A percentile compares a stretch with the other conserved stretches of the same genome.
Conservation (phyloP, 129 eudicot species). For the Lactuca sativa region DNA sequence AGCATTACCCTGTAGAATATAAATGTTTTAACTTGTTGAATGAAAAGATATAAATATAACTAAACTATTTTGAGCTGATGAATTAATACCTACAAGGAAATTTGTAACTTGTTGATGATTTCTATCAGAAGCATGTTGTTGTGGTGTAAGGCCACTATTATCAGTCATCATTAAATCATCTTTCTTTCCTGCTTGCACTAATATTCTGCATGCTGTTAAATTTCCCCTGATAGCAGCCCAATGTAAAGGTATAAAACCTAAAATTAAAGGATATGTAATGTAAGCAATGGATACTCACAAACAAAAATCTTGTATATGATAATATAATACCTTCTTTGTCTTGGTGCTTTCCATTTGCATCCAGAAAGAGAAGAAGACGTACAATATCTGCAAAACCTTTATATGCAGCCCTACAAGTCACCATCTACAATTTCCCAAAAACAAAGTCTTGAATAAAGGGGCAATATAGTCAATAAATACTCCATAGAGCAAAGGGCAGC, state of each 20-base stretch:
- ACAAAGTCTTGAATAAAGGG: constrained; percentile 2
- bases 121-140: constrained; percentile 97
- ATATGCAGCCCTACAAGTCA: constrained; percentile 86
- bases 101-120: constrained; percentile 97
- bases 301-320: constrained; percentile 6
- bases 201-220: constrained; percentile 92
- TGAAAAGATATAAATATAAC: neutral
- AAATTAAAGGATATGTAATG: constrained; percentile 11
- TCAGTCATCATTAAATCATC: constrained; percentile 84
- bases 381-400: constrained; percentile 98
- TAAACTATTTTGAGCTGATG: neutral
- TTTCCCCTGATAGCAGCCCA: constrained; percentile 99
- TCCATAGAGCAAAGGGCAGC: too few species aligned
- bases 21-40: neutral
- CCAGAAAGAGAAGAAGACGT: constrained; percentile 90
- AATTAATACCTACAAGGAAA: constrained; percentile 89
- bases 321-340: constrained; percentile 84
- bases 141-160: constrained; percentile 93
- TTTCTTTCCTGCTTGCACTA: constrained; percentile 95
- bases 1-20: constrained; percentile 78
- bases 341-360: constrained; percentile 88
- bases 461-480: neutral
- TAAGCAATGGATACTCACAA: neutral
- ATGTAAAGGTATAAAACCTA: constrained; percentile 98
- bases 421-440: too few species aligned